Percentiles rank a stretch among this genome's conserved stretches.
These are phyloP conservation scores for Umbelopsis sp. DNA, from an alignment of 192 early-diverging fungal genomes.

Conservation along the genomic window DNA sequence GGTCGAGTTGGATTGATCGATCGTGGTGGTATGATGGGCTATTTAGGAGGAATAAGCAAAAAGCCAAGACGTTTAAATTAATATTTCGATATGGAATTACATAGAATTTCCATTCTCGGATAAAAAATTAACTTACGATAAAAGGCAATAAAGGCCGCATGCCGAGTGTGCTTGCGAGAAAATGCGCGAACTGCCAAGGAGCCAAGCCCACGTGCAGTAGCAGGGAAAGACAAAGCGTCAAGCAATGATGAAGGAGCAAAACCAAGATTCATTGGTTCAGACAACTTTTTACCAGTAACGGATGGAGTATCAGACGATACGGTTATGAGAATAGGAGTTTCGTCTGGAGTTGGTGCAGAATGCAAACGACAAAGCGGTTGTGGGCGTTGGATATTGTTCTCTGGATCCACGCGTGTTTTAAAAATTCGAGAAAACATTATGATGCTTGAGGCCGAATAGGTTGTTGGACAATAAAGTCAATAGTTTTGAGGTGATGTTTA, in stretches of 20 bases:
- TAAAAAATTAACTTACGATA: conserved; percentile 2
- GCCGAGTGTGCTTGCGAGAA: neutral
- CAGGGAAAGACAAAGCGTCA: conserved; percentile 1
- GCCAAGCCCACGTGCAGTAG: conserved; percentile 13
- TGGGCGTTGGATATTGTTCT: conserved; percentile 2
- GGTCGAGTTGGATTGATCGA: neutral
- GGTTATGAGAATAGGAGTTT: conserved; percentile 12
- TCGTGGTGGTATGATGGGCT: neutral
- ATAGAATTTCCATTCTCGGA: conserved; percentile 1
- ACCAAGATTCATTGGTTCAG: conserved; percentile 17
- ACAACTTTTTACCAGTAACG: neutral
- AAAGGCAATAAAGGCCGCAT: conserved; percentile 19
- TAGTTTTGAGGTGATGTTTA: neutral
- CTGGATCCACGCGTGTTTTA: neutral
- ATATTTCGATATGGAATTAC: neutral
- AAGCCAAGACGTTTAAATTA: neutral
- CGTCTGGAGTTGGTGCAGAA: neutral
- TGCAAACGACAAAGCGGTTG: neutral
- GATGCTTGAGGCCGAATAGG: neutral
- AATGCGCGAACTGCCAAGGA: conserved; percentile 20
- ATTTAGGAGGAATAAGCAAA: neutral
- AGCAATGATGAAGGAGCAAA: conserved; percentile 3
- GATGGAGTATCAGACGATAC: neutral
- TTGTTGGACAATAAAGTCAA: neutral
- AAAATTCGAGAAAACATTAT: conserved; percentile 16